Conservation (phyloP, 1,284 basidiomycete species). For the Malassezia sp. region DNA sequence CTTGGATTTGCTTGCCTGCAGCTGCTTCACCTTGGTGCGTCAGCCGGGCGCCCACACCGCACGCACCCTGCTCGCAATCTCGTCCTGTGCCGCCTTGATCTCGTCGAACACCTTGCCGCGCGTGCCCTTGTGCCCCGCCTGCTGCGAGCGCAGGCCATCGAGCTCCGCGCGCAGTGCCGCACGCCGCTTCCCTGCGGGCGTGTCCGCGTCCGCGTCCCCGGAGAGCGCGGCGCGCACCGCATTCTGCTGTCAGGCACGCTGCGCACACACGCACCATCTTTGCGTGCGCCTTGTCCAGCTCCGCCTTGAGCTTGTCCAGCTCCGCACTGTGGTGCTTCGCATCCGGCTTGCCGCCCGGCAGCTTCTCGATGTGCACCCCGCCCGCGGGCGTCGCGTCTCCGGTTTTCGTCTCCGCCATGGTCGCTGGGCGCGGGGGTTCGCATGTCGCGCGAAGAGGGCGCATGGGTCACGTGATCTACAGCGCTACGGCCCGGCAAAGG, state of each 20-base stretch:
- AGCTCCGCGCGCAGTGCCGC: conserved; percentile 68
- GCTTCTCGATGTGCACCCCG: conserved; percentile 35
- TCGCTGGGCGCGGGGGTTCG: not conserved
- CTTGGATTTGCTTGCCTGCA: conserved; percentile 71
- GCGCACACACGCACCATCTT: conserved; percentile 25
- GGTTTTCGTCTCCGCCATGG: conserved; percentile 1
- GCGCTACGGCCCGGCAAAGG: too few species aligned
- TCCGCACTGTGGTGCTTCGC: conserved; percentile 31
- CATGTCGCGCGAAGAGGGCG: too few species aligned
- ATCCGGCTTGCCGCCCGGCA: conserved; percentile 41
- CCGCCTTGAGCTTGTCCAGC: conserved; percentile 36
- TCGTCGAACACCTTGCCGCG: conserved; percentile 70
- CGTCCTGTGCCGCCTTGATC: conserved; percentile 69
- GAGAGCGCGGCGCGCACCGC: conserved; percentile 59
- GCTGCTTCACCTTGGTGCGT: conserved; percentile 87
- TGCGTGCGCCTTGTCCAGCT: conserved; percentile 33
- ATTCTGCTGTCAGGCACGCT: conserved; percentile 53
- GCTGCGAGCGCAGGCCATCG: conserved; percentile 65
- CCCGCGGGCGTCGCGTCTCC: not conserved
- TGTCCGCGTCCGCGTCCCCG: conserved; percentile 35
- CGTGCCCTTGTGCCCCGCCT: conserved; percentile 66
- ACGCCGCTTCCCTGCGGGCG: conserved; percentile 59
- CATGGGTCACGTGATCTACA: too few species aligned
- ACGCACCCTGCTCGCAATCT: too few species aligned
- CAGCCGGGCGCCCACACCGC: too few species aligned